Percentiles rank a stretch among this genome's conserved stretches.
Evolutionary conservation across 495 filamentous ascomycete species (phyloP).

Genomic region (Ramalina intermedia): DNA sequence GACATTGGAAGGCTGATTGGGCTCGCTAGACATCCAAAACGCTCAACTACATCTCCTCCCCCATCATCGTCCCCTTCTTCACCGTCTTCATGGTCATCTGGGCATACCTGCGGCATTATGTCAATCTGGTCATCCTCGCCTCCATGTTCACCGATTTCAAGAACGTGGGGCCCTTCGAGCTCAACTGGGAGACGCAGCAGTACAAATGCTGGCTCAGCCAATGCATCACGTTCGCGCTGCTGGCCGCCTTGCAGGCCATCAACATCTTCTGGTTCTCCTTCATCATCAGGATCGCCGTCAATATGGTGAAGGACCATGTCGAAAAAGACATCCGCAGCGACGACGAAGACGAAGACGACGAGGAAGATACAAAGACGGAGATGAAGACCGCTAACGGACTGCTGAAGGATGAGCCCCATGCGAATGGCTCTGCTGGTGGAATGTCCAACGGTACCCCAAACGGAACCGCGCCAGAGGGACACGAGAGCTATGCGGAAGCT

Average conservation of each 20-base stretch:
- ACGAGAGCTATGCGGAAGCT: slow-evolving; percentile 3
- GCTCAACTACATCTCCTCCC: slow-evolving; percentile 79
- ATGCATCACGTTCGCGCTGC: slow-evolving; percentile 52
- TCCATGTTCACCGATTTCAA: slow-evolving; percentile 77
- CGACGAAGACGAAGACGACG: slow-evolving; percentile 39
- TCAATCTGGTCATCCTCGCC: slow-evolving; percentile 80
- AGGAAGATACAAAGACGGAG: slow-evolving; percentile 11
- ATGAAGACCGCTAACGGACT: background rate
- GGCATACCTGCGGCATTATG: slow-evolving; percentile 84
- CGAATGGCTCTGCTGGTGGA: too few species aligned
- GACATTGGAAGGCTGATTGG: too few species aligned
- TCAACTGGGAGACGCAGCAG: slow-evolving; percentile 72
- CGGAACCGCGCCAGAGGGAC: slow-evolving; percentile 1
- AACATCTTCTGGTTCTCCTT: slow-evolving; percentile 83
- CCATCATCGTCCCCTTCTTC: slow-evolving; percentile 70
- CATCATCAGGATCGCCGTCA: slow-evolving; percentile 58
- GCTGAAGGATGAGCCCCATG: background rate
- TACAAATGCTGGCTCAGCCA: slow-evolving; percentile 74
- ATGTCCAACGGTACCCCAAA: slow-evolving; percentile 2
- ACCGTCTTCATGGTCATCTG: slow-evolving; percentile 67
- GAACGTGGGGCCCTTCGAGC: slow-evolving; percentile 73
- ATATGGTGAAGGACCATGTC: slow-evolving; percentile 37
- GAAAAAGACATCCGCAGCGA: slow-evolving; percentile 44
- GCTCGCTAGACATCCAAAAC: slow-evolving; percentile 66
- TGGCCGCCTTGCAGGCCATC: slow-evolving; percentile 61